Conservation (phyloP, 495 filamentous ascomycete genomes). For the Aspergillus nanangensis region DNA sequence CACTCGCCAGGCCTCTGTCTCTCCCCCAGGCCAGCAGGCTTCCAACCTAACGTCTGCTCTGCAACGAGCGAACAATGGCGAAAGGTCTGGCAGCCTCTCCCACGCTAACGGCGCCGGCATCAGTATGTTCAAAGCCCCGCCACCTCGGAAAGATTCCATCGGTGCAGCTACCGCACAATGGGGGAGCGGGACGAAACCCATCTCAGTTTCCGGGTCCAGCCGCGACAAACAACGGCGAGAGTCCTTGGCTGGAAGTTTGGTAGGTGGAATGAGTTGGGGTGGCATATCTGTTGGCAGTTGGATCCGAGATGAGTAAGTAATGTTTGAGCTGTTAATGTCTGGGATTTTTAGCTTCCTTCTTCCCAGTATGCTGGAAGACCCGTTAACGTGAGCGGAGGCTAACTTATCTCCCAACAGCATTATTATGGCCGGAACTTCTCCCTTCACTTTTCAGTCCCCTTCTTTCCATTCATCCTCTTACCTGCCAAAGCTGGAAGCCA, state of each 20-base stretch:
- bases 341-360: too few species aligned
- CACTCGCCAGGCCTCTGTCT: conserved; percentile 57
- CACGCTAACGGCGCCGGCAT: conserved; percentile 41
- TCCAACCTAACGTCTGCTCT: conserved; percentile 61
- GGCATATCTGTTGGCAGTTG: conserved; percentile 94
- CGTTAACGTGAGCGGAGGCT: too few species aligned
- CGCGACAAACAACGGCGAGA: conserved; percentile 75
- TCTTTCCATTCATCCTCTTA: conserved; percentile 98
- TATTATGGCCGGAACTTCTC: conserved; percentile 94
- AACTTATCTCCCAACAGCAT: conserved; percentile 58
- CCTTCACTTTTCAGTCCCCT: conserved; percentile 83
- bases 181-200: conserved; percentile 77
- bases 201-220: conserved; percentile 73
- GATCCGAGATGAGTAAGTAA: conserved; percentile 94
- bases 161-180: conserved; percentile 49
- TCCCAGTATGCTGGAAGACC: too few species aligned
- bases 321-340: too few species aligned
- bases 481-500: conserved; percentile 93
- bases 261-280: conserved; percentile 96
- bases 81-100: conserved; percentile 38
- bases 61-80: conserved; percentile 41
- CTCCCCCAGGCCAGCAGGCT: conserved; percentile 55
- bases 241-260: conserved; percentile 80
- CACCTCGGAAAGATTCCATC: conserved; percentile 68
- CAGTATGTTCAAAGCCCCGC: conserved; percentile 55